Evolutionary conservation across 2,329 filamentous ascomycete species (phyloP).

Genomic region (Drechslera avenae): DNA sequence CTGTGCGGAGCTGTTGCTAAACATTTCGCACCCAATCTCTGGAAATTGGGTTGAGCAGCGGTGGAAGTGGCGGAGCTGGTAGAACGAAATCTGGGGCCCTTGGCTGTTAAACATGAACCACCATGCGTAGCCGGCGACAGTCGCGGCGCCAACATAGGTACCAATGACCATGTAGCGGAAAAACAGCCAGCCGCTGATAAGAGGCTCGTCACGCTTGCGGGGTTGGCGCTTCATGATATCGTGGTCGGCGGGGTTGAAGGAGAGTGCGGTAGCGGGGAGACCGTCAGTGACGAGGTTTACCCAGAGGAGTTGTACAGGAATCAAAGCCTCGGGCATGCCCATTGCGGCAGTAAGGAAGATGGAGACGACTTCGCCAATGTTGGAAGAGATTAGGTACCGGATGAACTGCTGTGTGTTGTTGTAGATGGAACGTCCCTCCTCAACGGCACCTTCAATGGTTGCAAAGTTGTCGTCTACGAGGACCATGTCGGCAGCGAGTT

Average conservation of each 20-base stretch:
- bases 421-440: slow-evolving; percentile 97
- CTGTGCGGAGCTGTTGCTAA: slow-evolving; percentile 82
- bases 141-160: slow-evolving; percentile 90
- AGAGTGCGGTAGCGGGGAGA: slow-evolving; percentile 91
- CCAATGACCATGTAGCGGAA: slow-evolving; percentile 97
- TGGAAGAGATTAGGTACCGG: slow-evolving; percentile 97
- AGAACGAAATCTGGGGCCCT: slow-evolving; percentile 90
- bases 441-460: slow-evolving; percentile 93
- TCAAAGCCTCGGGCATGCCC: slow-evolving; percentile 96
- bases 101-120: slow-evolving; percentile 97
- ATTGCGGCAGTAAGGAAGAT: slow-evolving; percentile 97
- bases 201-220: slow-evolving; percentile 86
- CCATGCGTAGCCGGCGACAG: slow-evolving; percentile 98
- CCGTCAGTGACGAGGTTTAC: slow-evolving; percentile 98
- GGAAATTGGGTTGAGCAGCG: slow-evolving; percentile 84
- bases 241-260: slow-evolving; percentile 98
- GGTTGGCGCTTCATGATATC: slow-evolving; percentile 96
- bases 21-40: slow-evolving; percentile 91
- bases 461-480: slow-evolving; percentile 98
- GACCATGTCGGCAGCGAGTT: slow-evolving; percentile 97
- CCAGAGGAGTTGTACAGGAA: slow-evolving; percentile 97
- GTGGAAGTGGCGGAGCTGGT: slow-evolving; percentile 91
- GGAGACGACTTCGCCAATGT: slow-evolving; percentile 98
- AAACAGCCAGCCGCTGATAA: slow-evolving; percentile 95
- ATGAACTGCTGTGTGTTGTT: slow-evolving; percentile 99